Base-by-base conservation (phyloP, 2,329 filamentous ascomycete genomes). In the Scedosporium boydii region DNA sequence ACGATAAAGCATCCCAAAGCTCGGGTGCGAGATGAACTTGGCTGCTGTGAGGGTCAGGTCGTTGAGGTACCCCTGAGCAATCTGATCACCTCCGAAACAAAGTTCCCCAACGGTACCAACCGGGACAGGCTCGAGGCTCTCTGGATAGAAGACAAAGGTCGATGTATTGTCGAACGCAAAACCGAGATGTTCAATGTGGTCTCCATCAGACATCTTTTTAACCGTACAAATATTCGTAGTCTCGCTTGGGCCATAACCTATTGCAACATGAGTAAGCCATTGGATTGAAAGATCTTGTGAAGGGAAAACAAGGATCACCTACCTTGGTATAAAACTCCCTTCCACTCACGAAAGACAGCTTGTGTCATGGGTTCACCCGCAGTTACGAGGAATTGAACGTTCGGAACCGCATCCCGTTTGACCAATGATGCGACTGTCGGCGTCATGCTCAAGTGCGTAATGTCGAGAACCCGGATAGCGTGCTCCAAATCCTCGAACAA, bases 181-280 rank as follows among this genome's bases (percentile, higher is more conserved):
- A 0, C 93, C 93, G n/a, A 96, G 85, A 67, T 93, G 92, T 64
- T 87, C 87, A 59, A 90, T 83, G 21, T 81, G 75, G 68, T 92
- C 84, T 0, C 77, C 74, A 0, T 68, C 66, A 0, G 76, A 73
- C 70, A 93, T 86, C 46, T 81, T 78, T 64, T 87, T 87, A 7
- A 93, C 82, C 0, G 89, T 91, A 73, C 90, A 96, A 21, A 96
- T 92, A 66, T 96, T 96, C 1, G 91, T 96, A 0, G 89, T 91
- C 72, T 96, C 92, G 0, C 89, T 91, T 0, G 91, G 90, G 0
- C 91, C 91, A 65, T 96, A 96, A 0, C 87, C 77, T 78, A 12
- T 16, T n/a, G 21, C 56, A 18, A 34, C 29, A 46, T 29, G 55
- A 56, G 48, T 18, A 23, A 14, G 12, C 5, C 41, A 18, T 42